A percentile compares a stretch with the other conserved stretches of the same genome.
These are phyloP conservation scores for Houttuynia cordata DNA, from an alignment of 164 flowering plant genomes.

Conservation along the genomic window DNA sequence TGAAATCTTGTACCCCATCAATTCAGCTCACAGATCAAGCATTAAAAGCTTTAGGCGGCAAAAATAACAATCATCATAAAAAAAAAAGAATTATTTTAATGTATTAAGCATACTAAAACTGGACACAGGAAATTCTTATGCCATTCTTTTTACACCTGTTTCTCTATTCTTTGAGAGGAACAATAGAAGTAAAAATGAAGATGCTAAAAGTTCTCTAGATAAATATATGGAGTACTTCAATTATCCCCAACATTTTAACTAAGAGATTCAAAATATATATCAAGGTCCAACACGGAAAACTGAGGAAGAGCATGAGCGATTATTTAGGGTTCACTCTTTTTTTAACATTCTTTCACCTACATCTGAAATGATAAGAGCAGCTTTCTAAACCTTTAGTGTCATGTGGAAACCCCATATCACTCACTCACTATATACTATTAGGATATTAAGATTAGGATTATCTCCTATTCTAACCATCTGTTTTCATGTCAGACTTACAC, in stretches of 20 bases:
- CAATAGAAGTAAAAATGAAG: too few relatives aligned
- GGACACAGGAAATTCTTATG: too few relatives aligned
- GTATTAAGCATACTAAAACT: too few relatives aligned
- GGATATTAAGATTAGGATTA: too few relatives aligned
- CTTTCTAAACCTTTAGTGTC: constrained; percentile 19
- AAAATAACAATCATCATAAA: too few relatives aligned
- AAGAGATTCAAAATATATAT: not conserved
- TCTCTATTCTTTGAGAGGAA: too few relatives aligned
- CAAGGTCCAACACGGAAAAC: not conserved
- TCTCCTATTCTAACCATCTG: constrained; percentile 27
- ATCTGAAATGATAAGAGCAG: constrained; percentile 14
- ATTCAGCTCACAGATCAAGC: too few relatives aligned
- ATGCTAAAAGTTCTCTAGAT: too few relatives aligned
- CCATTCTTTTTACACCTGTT: too few relatives aligned
- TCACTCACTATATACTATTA: constrained; percentile 2
- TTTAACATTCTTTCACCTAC: constrained; percentile 15
- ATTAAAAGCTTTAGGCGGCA: too few relatives aligned
- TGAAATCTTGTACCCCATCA: too few relatives aligned
- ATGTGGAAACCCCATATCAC: constrained; percentile 28
- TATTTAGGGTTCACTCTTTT: constrained; percentile 15
- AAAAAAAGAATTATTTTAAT: too few relatives aligned
- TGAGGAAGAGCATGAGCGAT: constrained; percentile 16
- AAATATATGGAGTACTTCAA: not conserved
- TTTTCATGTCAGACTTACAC: constrained; percentile 67
- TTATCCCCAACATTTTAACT: not conserved